These are phyloP conservation scores for Psilocybe sp. DNA, from an alignment of 768 basidiomycete genomes.

Conservation along the genomic window DNA sequence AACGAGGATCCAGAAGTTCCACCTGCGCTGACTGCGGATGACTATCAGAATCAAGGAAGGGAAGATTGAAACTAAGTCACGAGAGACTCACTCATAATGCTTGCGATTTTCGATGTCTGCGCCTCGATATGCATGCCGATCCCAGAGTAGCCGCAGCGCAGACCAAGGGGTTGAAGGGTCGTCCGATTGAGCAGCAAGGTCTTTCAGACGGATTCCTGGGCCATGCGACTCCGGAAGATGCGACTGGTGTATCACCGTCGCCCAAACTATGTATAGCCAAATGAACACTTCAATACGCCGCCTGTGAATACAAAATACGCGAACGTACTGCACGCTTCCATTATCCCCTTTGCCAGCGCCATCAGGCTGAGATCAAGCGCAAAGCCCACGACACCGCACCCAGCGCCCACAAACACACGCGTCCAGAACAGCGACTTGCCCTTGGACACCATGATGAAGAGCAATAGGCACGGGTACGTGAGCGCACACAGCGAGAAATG, in stretches of 20 bases:
- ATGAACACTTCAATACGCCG: not conserved
- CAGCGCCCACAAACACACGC: slow-evolving; percentile 32
- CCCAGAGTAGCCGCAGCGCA: slow-evolving; percentile 33
- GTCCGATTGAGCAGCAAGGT: slow-evolving; percentile 30
- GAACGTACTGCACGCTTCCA: slow-evolving; percentile 35
- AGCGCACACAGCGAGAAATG: slow-evolving; percentile 29
- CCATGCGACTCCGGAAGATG: slow-evolving; percentile 16
- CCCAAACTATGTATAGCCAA: slow-evolving; percentile 37
- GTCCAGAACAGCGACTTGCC: slow-evolving; percentile 38
- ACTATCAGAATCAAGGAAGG: not conserved
- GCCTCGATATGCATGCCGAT: slow-evolving; percentile 28
- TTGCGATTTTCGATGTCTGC: slow-evolving; percentile 26
- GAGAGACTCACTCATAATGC: slow-evolving; percentile 34
- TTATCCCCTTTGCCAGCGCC: slow-evolving; percentile 23
- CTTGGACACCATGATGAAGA: slow-evolving; percentile 25
- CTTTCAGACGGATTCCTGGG: slow-evolving; percentile 33
- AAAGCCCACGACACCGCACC: slow-evolving; percentile 30
- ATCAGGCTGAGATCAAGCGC: slow-evolving; percentile 28
- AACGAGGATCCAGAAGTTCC: slow-evolving; percentile 33
- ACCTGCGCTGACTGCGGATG: slow-evolving; percentile 28
- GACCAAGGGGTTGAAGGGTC: slow-evolving; percentile 26
- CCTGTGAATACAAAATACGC: not conserved
- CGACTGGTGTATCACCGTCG: slow-evolving; percentile 42
- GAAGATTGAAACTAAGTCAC: not conserved
- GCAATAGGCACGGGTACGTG: slow-evolving; percentile 31